Evolutionary conservation across 805 yeast species (phyloP).

Genomic region (Brettanomyces anomalus): DNA sequence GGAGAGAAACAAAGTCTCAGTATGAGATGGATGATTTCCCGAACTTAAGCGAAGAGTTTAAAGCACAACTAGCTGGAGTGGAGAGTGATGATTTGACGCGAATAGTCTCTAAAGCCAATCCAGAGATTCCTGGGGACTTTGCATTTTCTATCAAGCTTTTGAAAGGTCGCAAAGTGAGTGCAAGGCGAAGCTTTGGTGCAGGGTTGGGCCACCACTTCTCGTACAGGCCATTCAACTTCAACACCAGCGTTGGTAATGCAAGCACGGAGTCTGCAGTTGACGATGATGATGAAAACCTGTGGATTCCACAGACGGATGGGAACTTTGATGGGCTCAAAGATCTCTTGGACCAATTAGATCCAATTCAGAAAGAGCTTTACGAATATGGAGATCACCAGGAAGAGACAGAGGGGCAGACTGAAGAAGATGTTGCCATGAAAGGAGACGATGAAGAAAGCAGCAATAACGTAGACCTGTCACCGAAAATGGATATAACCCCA

Average conservation of each 20-base stretch:
- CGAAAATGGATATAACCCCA: neutral
- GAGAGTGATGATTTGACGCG: conserved; percentile 34
- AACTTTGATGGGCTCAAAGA: conserved; percentile 33
- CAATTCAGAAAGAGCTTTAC: conserved; percentile 23
- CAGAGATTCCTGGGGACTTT: conserved; percentile 38
- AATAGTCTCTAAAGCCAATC: conserved; percentile 43
- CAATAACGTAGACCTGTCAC: neutral
- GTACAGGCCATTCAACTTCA: neutral
- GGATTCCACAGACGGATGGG: conserved; percentile 35
- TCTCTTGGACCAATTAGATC: conserved; percentile 24
- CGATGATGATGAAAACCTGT: conserved; percentile 25
- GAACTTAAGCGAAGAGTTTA: conserved; percentile 10
- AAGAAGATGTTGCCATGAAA: conserved; percentile 1
- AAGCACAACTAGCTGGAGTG: conserved; percentile 20
- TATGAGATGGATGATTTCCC: conserved; percentile 21
- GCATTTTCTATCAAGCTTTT: conserved; percentile 39
- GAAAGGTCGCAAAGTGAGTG: conserved; percentile 13
- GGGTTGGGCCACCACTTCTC: neutral
- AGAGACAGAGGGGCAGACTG: conserved; percentile 2
- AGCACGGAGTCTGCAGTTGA: conserved; percentile 7
- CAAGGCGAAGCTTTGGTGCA: conserved; percentile 2
- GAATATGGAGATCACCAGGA: conserved; percentile 13
- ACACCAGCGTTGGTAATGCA: neutral
- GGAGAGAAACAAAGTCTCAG: conserved; percentile 10
- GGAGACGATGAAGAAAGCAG: neutral